Evolutionary conservation across 208 protist genomes (phyloP), one percentile per base, ranked within the genome.

Genomic region (Trypanosoma rangeli): DNA sequence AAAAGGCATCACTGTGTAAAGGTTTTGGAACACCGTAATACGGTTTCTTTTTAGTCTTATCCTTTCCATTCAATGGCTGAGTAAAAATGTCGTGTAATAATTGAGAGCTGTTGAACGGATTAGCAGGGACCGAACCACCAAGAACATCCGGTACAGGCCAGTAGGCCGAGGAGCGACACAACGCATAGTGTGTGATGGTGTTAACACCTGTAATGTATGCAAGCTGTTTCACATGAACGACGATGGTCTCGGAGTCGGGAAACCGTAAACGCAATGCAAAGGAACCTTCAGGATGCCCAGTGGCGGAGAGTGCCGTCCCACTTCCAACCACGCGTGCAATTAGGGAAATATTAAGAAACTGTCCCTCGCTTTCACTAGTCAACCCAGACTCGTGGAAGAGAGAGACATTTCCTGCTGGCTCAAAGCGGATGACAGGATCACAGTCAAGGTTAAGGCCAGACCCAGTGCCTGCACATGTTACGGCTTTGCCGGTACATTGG

Each of bases 121-220:
- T 29, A 33, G 83, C 70, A 20, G 90, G 87, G n/a, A 93, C 55
- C 0, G 90, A 93, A 20, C 26, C 67, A 61, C 87, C 90, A n/a
- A 95, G 78, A 44, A 76, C 65, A 64, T 95, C 85, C 22, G 82
- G 68, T 13, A 95, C 90, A 22, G 90, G 90, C 84, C 90, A 90
- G 76, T 95, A 95, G 9, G 81, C 73, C 44, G 79, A 92, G 46
- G 90, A 54, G 28, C 85, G 80, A 68, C 87, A 95, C 37, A 87
- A 26, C 59, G 68, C 39, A 50, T 78, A 63, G 33, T 74, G 57
- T 29, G 91, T 53, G 60, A 76, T 81, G 29, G 75, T 83, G 78
- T 92, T 89, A 53, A 95, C 79, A 56, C 83, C 78, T 58, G 78
- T 90, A 61, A 95, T 82, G 69, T 93, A 91, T 68, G 86, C 80